These are phyloP conservation scores for Candida gigantensis DNA, from an alignment of 1,139 yeast genomes.

Conservation along the genomic window DNA sequence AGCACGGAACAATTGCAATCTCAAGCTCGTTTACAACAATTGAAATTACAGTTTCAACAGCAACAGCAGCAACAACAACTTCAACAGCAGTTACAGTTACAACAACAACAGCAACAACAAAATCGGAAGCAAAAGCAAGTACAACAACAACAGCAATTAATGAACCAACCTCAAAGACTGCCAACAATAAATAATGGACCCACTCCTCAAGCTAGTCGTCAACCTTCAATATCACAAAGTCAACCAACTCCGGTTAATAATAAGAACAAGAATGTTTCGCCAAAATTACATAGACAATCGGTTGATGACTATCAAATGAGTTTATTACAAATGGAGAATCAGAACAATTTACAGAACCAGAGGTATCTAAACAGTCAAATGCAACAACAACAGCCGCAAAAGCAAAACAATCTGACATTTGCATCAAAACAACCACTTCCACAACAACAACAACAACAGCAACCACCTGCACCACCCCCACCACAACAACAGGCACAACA, in stretches of 20 bases:
- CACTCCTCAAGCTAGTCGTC: conserved; percentile 8
- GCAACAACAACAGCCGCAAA: conserved; percentile 15
- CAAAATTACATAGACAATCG: conserved; percentile 17
- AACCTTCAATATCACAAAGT: conserved; percentile 1
- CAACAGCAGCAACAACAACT: conserved; percentile 14
- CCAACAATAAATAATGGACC: conserved; percentile 8
- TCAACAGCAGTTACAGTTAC: conserved; percentile 14
- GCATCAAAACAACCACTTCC: not conserved
- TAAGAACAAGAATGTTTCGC: conserved; percentile 1
- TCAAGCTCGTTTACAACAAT: conserved; percentile 20
- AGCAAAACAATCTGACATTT: not conserved
- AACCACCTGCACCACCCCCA: conserved; percentile 12
- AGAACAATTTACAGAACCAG: conserved; percentile 26
- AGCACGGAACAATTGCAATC: conserved; percentile 13
- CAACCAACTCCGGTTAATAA: conserved; percentile 1
- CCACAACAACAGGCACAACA: conserved; percentile 13
- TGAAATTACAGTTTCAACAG: conserved; percentile 18
- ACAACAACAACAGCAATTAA: conserved; percentile 7
- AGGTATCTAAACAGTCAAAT: conserved; percentile 27
- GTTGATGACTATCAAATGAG: conserved; percentile 28
- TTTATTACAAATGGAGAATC: conserved; percentile 28
- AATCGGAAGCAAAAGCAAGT: conserved; percentile 10
- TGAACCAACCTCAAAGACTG: conserved; percentile 6
- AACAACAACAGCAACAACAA: conserved; percentile 16
- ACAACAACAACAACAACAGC: conserved; percentile 11